Conservation (phyloP, 148 eudicot species). For the Oxyria digyna region DNA sequence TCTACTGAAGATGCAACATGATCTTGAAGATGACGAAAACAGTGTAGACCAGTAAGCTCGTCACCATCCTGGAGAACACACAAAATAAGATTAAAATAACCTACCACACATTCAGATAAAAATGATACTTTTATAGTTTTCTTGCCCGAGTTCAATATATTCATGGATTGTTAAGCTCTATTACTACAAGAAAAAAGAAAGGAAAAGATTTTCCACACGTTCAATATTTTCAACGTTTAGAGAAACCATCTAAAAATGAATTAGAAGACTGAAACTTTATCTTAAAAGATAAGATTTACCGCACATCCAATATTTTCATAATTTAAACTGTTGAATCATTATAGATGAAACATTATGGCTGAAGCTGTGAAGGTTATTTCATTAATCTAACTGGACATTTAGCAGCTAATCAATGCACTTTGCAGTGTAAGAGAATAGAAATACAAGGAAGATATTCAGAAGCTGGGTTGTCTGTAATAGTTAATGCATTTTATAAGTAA, state of each 20-base stretch:
- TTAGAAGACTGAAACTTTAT: background rate
- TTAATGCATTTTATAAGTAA: background rate
- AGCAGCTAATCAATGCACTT: background rate
- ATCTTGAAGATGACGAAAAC: conserved; percentile 94
- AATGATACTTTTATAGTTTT: background rate
- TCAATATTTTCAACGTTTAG: background rate
- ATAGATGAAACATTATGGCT: background rate
- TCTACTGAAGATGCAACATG: conserved; percentile 69
- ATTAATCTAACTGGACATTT: background rate
- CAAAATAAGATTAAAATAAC: background rate
- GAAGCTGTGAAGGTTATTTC: background rate
- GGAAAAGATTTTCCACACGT: background rate
- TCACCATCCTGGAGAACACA: conserved; percentile 53
- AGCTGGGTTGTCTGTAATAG: background rate
- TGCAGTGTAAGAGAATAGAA: background rate
- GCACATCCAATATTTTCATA: background rate
- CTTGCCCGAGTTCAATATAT: background rate
- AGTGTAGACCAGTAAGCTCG: conserved; percentile 89
- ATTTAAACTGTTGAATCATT: background rate
- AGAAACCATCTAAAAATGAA: background rate
- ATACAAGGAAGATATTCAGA: background rate
- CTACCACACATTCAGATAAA: background rate
- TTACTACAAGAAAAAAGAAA: background rate
- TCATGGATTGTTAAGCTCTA: background rate
- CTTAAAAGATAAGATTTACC: background rate